A percentile compares a stretch with the other conserved stretches of the same genome.
phyloP scores from a whole-genome alignment of 2,329 filamentous ascomycete species.

The Cercospora nicotianae region DNA sequence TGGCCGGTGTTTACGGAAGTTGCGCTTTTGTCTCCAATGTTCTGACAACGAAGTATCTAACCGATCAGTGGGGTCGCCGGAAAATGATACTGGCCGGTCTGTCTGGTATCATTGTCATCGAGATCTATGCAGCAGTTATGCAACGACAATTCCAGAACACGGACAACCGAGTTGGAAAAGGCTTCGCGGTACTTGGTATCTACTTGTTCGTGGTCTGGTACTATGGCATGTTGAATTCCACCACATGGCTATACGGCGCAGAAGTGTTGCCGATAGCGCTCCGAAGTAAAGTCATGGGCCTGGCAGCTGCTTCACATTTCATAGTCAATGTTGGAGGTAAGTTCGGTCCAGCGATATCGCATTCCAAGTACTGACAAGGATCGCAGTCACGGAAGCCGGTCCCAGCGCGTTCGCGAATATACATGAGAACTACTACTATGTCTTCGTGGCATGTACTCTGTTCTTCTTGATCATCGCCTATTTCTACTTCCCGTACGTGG shows the following conservation, averaged over 20 bases:
- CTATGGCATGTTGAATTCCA: slow-evolving; percentile 33
- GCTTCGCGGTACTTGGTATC: slow-evolving; percentile 60
- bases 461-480: slow-evolving; percentile 56
- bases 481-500: slow-evolving; percentile 52
- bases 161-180: slow-evolving; percentile 57
- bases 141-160: slow-evolving; percentile 58
- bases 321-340: slow-evolving; percentile 40
- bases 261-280: slow-evolving; percentile 57
- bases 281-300: slow-evolving; percentile 57
- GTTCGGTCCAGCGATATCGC: not conserved
- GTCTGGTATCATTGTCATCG: slow-evolving; percentile 54
- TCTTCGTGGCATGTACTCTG: slow-evolving; percentile 55
- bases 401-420: slow-evolving; percentile 59
- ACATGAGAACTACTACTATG: slow-evolving; percentile 61
- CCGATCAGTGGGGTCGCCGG: slow-evolving; percentile 60
- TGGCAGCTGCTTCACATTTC: slow-evolving; percentile 54
- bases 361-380: not conserved
- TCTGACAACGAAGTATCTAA: slow-evolving; percentile 54
- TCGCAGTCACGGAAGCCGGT: slow-evolving; percentile 40
- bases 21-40: slow-evolving; percentile 53
- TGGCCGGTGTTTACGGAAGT: slow-evolving; percentile 58
- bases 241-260: slow-evolving; percentile 49
- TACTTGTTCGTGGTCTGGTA: slow-evolving; percentile 60
- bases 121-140: slow-evolving; percentile 62
- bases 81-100: slow-evolving; percentile 60